A percentile compares a stretch with the other conserved stretches of the same genome.
Evolutionary conservation across 1,284 basidiomycete genomes (phyloP).

Genomic region (Tylopilus sp.): DNA sequence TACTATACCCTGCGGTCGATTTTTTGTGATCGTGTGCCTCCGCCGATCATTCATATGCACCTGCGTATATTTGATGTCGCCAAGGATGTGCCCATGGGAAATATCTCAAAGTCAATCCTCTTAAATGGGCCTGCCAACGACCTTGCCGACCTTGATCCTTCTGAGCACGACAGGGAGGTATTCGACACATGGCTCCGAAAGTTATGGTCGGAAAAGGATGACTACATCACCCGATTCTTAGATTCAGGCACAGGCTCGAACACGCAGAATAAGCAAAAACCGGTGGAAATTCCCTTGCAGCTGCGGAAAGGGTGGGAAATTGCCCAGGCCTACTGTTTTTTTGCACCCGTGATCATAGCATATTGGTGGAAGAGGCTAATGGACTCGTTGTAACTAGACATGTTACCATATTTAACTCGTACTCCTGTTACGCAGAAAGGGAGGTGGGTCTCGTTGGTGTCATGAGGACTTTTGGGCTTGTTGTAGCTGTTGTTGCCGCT

Average conservation of each 20-base stretch:
- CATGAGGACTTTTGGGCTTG: slow-evolving; percentile 26
- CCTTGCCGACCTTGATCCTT: slow-evolving; percentile 55
- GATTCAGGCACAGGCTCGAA: slow-evolving; percentile 41
- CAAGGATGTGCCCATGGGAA: slow-evolving; percentile 62
- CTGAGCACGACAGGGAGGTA: slow-evolving; percentile 56
- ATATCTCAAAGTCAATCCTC: slow-evolving; percentile 37
- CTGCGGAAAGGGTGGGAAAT: slow-evolving; percentile 51
- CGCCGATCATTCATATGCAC: slow-evolving; percentile 85
- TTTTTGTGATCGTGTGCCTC: slow-evolving; percentile 77
- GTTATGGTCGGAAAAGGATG: slow-evolving; percentile 84
- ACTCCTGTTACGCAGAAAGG: slow-evolving; percentile 10
- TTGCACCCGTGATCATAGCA: slow-evolving; percentile 52
- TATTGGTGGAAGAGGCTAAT: slow-evolving; percentile 48
- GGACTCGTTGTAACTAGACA: slow-evolving; percentile 19
- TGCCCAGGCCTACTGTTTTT: slow-evolving; percentile 64
- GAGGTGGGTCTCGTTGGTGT: slow-evolving; percentile 1
- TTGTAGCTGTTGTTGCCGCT: slow-evolving; percentile 47
- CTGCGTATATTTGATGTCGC: slow-evolving; percentile 70
- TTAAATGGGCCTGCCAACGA: slow-evolving; percentile 31
- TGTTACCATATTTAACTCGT: slow-evolving; percentile 11
- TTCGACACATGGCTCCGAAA: slow-evolving; percentile 84
- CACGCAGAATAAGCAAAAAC: slow-evolving; percentile 25
- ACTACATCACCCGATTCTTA: slow-evolving; percentile 61
- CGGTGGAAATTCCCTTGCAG: slow-evolving; percentile 56
- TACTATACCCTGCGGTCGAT: slow-evolving; percentile 88